Evolutionary conservation across 495 filamentous ascomycete species (phyloP).

Genomic region (Xylaria sp.): DNA sequence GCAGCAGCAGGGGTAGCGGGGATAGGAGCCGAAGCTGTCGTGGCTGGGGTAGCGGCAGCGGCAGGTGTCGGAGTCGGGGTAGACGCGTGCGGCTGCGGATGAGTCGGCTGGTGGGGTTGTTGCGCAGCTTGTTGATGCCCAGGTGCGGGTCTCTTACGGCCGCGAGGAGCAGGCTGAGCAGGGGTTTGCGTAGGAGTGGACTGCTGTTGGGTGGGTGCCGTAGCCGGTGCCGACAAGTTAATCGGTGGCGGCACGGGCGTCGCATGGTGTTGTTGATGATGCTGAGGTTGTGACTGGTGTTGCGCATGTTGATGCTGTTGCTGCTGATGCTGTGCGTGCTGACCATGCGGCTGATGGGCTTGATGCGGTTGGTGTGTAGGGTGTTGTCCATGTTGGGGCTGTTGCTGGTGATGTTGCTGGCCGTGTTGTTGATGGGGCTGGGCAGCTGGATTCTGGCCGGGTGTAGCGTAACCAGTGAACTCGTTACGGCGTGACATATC

Average conservation of each 20-base stretch:
- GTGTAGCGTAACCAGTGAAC: conserved; percentile 38
- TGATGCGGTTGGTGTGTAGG: conserved; percentile 41
- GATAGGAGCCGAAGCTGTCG: conserved; percentile 32
- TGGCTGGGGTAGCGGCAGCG: conserved; percentile 31
- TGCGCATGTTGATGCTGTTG: conserved; percentile 35
- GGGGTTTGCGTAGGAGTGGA: conserved; percentile 51
- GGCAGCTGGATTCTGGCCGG: conserved; percentile 38
- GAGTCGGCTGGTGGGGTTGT: conserved; percentile 26
- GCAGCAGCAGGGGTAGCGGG: conserved; percentile 38
- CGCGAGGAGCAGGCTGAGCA: conserved; percentile 36
- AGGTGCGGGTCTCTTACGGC: conserved; percentile 37
- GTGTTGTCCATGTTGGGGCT: conserved; percentile 37
- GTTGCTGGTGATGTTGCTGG: conserved; percentile 41
- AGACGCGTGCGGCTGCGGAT: conserved; percentile 36
- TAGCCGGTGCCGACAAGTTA: conserved; percentile 42
- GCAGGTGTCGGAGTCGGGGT: conserved; percentile 34
- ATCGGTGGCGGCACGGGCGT: conserved; percentile 50
- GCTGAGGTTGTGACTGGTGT: conserved; percentile 37
- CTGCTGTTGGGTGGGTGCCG: conserved; percentile 45
- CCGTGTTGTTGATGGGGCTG: conserved; percentile 39
- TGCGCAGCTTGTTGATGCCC: conserved; percentile 25
- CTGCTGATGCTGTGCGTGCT: conserved; percentile 36
- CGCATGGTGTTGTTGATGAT: conserved; percentile 47
- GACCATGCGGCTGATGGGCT: conserved; percentile 42
- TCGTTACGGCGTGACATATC: conserved; percentile 54